Evolutionary conservation across 345 rosid genomes (phyloP), one percentile per base, ranked within the genome.

Genomic region (Atalantia buxifolia): DNA sequence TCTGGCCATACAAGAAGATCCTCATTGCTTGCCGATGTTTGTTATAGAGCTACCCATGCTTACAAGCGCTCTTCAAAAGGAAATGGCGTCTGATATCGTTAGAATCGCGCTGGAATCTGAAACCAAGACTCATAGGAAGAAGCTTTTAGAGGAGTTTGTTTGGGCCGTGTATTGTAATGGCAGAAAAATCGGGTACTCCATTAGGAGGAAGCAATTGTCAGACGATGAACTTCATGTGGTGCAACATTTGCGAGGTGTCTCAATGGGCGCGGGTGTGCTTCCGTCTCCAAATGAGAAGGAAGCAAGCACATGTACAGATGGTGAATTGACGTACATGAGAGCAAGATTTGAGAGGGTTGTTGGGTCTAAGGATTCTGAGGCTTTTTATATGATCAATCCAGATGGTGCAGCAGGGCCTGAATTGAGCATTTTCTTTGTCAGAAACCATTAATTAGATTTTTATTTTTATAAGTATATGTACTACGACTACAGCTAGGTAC

Each of bases 211-310:
- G 84, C 88, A 88, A 77, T 85, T 93, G 92, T 86, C 93, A 3
- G 98, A 93, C 5, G 98, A 95, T 30, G 99, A 95, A 77, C 84
- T 85, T 74, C 92, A 94, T 77, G 99, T 95, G 70, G 90, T 92
- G 92, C 93, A 93, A 79, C 90, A 89, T 19, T 62, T 95, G 42
- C 80, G 95, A 66, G 98, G 99, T 4, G 97, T 95, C 65, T 93
- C 98, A 12, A 95, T 95, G 99, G 99, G 99, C 0, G 99, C 98
- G 9, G 99, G 99, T 1, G 98, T 95, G 5, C 90, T 95, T 68
- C 99, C 99, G 1, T 69, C 87, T 72, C 93, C 93, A 5, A 83
- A 86, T 42, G 89, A 84, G 64, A 88, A 90, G 83, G 96, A 89
- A 57, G 78, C 79, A 9, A 65, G 24, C 69, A 0, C n/a, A 65